Conservation (phyloP, 345 rosid genomes). For the Toxicodendron radicans region DNA sequence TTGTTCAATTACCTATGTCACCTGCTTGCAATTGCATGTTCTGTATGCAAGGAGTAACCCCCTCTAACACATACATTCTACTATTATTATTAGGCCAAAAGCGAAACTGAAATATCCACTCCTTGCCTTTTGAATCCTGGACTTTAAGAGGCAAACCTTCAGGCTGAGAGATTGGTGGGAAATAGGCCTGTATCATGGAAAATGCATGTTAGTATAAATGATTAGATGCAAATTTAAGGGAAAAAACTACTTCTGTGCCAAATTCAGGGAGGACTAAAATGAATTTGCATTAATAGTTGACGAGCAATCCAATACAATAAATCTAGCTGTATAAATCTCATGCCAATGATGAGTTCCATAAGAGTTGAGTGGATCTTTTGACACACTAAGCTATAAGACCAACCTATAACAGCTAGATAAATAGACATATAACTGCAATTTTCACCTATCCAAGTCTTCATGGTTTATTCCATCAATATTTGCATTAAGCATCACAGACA, state of each 20-base stretch:
- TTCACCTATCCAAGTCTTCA: neutral
- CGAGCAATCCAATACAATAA: neutral
- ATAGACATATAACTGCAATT: neutral
- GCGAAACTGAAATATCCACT: constrained; percentile 95
- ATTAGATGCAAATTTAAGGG: neutral
- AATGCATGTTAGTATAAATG: constrained; percentile 18
- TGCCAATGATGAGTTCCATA: neutral
- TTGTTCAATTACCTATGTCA: constrained; percentile 65
- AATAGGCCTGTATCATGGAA: constrained; percentile 63
- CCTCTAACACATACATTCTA: constrained; percentile 94
- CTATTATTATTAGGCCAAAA: constrained; percentile 93
- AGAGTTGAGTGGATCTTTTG: neutral
- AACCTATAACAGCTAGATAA: neutral
- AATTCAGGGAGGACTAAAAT: neutral
- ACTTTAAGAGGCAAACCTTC: constrained; percentile 94
- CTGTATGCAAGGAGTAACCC: constrained; percentile 92
- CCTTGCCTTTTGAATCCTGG: constrained; percentile 91
- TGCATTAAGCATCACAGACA: neutral
- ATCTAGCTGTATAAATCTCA: constrained; percentile 1
- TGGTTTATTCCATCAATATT: neutral
- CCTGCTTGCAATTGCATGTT: constrained; percentile 96
- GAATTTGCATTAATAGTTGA: neutral
- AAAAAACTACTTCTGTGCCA: neutral
- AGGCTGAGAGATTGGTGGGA: constrained; percentile 76
- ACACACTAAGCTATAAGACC: neutral